Evolutionary conservation across 129 eudicot genomes (phyloP), one percentile per base, ranked within the genome.

Genomic region (Calendula officinalis): DNA sequence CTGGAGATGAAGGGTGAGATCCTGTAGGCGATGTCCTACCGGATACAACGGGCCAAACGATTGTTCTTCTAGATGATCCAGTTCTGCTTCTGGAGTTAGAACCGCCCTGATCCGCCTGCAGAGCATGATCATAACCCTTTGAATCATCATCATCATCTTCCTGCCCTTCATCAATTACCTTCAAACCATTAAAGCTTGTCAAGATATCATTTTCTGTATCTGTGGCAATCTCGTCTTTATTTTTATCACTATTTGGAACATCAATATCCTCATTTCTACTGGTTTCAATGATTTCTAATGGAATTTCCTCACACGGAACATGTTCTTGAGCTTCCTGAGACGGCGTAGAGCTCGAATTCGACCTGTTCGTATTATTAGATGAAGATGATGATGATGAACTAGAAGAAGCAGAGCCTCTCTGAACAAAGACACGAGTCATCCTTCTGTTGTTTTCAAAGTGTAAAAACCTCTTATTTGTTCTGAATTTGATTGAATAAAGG

Each of bases 371-470:
- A 22, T 22, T 22, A 22, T 22, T 22, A 22, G 30, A 22, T 22
- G 30, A 22, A 22, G 30, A 22, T 0, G 30, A 22, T 0, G 30
- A 22, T 0, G 30, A 22, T 22, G 30, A 22, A 22, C 30, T 0
- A 22, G 30, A 22, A 22, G 30, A 22, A 22, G 30, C 30, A 22
- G 30, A 22, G 2, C 30, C 30, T 22, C 30, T 22, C 30, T 22
- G 30, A 47, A 88, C 92, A 72, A 81, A 63, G 68, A 88, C 81
- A 12, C 96, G 65, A 46, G 96, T 82, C 96, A 22, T 22, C 30
- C 30, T 22, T 22, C 30, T 22, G 30, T 22, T 22, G 30, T 22
- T 22, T 22, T 22, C 30, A 22, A 22, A 22, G 30, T 22, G 30
- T 22, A 22, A 2, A 2, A 22, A 22, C 30, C 30, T 22, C 30